Conservation (phyloP, 345 rosid genomes). For the Brassica rapa region DNA sequence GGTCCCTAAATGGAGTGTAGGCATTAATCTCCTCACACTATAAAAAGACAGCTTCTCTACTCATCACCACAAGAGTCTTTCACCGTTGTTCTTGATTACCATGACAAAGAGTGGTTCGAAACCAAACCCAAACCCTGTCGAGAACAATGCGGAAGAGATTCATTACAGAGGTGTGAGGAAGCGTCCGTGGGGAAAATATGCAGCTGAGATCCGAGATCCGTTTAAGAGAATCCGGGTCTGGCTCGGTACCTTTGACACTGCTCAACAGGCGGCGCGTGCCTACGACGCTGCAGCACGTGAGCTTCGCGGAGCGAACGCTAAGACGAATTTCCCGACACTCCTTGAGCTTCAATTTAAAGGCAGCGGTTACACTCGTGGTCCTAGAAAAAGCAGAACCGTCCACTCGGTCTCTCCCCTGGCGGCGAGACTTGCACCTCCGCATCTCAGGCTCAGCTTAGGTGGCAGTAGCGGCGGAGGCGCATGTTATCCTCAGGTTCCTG, state of each 20-base stretch:
- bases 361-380: conserved; percentile 43
- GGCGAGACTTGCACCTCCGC: conserved; percentile 43
- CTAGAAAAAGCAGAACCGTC: conserved; percentile 76
- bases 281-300: conserved; percentile 76
- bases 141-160: conserved; percentile 45
- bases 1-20: conserved; percentile 48
- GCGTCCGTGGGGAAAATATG: conserved; percentile 92
- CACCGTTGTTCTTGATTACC: background rate
- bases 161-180: conserved; percentile 86
- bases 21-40: conserved; percentile 17
- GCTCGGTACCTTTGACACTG: conserved; percentile 95
- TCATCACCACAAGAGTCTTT: conserved; percentile 25
- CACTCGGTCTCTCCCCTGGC: conserved; percentile 55
- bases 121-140: conserved; percentile 14
- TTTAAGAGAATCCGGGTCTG: conserved; percentile 83
- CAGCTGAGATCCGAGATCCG: conserved; percentile 96
- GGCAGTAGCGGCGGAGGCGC: conserved; percentile 4
- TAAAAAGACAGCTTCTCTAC: conserved; percentile 32
- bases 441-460: conserved; percentile 54
- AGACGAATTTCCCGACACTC: conserved; percentile 64
- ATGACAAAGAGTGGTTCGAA: background rate
- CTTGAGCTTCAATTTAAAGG: conserved; percentile 32
- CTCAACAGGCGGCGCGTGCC: conserved; percentile 89
- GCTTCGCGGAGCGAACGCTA: conserved; percentile 79
- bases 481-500: background rate